phyloP scores from a whole-genome alignment of 2,329 filamentous ascomycete species.

The Phyllosticta citrichinensis region DNA sequence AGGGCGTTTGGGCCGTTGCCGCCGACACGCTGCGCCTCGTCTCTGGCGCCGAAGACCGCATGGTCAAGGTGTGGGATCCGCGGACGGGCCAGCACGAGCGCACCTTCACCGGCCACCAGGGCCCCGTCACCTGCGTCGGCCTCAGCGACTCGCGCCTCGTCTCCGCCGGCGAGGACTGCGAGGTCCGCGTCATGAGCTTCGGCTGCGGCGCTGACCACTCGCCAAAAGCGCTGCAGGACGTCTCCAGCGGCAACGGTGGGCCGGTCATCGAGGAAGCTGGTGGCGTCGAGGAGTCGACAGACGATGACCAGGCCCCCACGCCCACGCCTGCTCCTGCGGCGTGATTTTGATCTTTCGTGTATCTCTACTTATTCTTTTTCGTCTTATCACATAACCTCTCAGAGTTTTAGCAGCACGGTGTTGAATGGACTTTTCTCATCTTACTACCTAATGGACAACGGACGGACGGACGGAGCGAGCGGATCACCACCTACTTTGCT shows the following conservation, averaged over 20 bases:
- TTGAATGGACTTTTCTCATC: too few relatives aligned
- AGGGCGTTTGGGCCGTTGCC: conserved; percentile 88
- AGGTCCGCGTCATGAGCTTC: conserved; percentile 56
- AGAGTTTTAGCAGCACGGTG: background rate
- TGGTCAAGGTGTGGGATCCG: conserved; percentile 95
- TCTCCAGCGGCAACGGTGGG: too few relatives aligned
- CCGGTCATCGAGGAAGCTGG: background rate
- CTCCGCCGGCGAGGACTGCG: conserved; percentile 87
- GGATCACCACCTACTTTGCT: too few relatives aligned
- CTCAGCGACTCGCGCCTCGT: conserved; percentile 83
- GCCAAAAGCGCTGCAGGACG: background rate
- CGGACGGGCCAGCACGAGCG: conserved; percentile 83
- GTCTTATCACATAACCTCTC: background rate
- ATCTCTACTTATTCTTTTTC: background rate
- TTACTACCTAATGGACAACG: too few relatives aligned
- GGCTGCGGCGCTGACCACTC: conserved; percentile 5
- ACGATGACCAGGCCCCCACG: background rate
- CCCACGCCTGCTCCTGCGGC: background rate
- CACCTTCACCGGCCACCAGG: conserved; percentile 82
- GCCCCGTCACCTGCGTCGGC: conserved; percentile 86
- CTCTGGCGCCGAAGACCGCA: conserved; percentile 82
- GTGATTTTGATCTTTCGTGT: background rate
- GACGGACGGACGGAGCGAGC: too few relatives aligned
- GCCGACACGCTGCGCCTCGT: conserved; percentile 84
- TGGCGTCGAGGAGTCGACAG: background rate